A percentile compares a stretch with the other conserved stretches of the same genome.
phyloP scores from a whole-genome alignment of 257 asterid species.

The Petunia axillaris region DNA sequence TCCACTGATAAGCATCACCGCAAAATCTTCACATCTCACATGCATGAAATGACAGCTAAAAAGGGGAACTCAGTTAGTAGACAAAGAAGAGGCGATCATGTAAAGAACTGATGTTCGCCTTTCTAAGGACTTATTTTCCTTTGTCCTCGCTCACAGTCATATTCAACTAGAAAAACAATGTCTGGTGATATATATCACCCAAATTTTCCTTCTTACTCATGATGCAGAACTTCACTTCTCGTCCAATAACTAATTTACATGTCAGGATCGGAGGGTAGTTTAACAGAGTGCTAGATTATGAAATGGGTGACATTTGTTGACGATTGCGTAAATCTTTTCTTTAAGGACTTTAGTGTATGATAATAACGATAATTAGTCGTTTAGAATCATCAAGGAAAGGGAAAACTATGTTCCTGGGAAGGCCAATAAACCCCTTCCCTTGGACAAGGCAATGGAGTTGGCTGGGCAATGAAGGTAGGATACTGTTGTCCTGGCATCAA shows the following conservation, averaged over 20 bases:
- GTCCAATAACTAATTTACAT: neutral
- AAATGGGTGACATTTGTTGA: neutral
- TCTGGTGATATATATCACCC: neutral
- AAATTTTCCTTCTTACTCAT: neutral
- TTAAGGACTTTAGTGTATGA: neutral
- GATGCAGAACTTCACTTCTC: neutral
- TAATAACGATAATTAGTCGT: neutral
- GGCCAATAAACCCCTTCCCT: conserved; percentile 77
- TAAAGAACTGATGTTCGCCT: no score
- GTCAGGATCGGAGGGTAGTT: neutral
- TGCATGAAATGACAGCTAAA: conserved; percentile 1
- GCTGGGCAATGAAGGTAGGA: conserved; percentile 86
- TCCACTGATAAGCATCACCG: neutral
- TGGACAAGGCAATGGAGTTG: conserved; percentile 73
- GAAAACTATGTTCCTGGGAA: conserved; percentile 45
- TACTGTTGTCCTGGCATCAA: conserved; percentile 85
- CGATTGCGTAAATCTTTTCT: neutral
- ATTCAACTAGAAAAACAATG: neutral
- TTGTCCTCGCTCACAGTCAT: no score
- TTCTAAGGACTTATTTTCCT: no score
- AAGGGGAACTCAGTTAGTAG: neutral
- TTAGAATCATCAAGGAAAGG: conserved; percentile 28
- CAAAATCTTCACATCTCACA: neutral
- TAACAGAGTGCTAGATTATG: conserved; percentile 14
- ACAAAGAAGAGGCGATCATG: neutral